Percentiles rank a stretch among this genome's conserved stretches.
phyloP scores from a whole-genome alignment of 306 rosid genomes.

The Trichosanthes cucumerina region DNA sequence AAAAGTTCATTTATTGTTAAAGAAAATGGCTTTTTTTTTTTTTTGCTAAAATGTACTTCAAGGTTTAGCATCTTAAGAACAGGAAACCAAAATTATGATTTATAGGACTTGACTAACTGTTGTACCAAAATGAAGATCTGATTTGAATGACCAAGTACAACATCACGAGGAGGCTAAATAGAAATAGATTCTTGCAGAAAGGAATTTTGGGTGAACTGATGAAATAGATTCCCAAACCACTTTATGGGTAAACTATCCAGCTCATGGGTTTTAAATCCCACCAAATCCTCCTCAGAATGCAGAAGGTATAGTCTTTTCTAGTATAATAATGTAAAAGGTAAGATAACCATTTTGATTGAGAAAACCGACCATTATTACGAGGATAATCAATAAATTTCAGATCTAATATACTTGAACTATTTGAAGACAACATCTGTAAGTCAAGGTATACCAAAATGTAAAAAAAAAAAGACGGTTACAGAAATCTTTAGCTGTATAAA shows the following conservation, averaged over 20 bases:
- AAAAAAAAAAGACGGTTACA: neutral
- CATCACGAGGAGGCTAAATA: neutral
- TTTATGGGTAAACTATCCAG: neutral
- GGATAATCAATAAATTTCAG: neutral
- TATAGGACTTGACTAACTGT: neutral
- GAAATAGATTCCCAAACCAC: neutral
- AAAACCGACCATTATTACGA: neutral
- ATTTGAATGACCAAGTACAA: neutral
- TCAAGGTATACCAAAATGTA: neutral
- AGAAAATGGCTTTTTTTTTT: neutral
- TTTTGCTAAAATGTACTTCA: neutral
- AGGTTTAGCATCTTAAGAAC: neutral
- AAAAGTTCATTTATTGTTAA: neutral
- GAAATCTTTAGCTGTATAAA: slow-evolving; percentile 27
- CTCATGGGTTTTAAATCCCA: neutral
- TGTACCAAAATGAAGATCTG: neutral
- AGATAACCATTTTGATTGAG: neutral
- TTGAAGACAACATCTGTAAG: neutral
- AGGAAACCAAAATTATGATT: neutral
- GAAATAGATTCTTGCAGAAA: neutral
- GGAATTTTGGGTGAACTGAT: neutral
- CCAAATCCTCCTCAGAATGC: neutral
- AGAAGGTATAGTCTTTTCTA: neutral
- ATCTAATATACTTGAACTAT: neutral
- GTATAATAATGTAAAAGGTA: neutral